Conservation (phyloP, 2,329 filamentous ascomycete species). For the Immersiporthe knoxdaviesiana region DNA sequence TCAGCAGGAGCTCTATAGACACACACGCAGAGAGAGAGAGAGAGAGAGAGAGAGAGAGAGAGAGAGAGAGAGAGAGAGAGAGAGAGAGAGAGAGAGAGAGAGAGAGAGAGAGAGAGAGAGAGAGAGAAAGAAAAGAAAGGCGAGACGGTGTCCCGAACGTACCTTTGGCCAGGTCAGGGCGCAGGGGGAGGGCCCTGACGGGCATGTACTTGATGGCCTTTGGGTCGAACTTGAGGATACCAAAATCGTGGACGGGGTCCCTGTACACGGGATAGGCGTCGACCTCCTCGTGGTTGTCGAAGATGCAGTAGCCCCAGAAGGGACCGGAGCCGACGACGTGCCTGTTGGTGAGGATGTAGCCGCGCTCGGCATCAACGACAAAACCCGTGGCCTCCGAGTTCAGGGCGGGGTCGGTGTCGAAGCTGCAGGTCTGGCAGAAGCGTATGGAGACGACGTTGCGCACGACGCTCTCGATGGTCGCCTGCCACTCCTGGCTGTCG, state of each 20-base stretch:
- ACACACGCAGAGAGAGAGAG: too few relatives aligned
- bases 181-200: constrained; percentile 75
- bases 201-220: constrained; percentile 98
- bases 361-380: constrained; percentile 91
- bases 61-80: too few relatives aligned
- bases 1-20: constrained; percentile 32
- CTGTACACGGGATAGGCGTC: constrained; percentile 97
- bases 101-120: background rate
- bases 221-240: constrained; percentile 94
- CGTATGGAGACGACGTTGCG: constrained; percentile 97
- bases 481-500: constrained; percentile 89
- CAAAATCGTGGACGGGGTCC: constrained; percentile 98
- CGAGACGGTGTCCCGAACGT: constrained; percentile 17
- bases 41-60: too few relatives aligned
- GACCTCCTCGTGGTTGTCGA: constrained; percentile 97
- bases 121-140: background rate
- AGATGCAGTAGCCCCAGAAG: constrained; percentile 98
- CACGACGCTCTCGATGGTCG: constrained; percentile 91
- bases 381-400: constrained; percentile 97
- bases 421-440: constrained; percentile 96
- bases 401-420: constrained; percentile 94
- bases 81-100: too few relatives aligned
- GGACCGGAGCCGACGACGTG: constrained; percentile 95
- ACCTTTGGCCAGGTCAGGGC: constrained; percentile 81
- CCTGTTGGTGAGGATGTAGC: constrained; percentile 84